A percentile compares a stretch with the other conserved stretches of the same genome.
Evolutionary conservation across 495 filamentous ascomycete genomes (phyloP).

Genomic region (Hyaloscypha hepaticicola): DNA sequence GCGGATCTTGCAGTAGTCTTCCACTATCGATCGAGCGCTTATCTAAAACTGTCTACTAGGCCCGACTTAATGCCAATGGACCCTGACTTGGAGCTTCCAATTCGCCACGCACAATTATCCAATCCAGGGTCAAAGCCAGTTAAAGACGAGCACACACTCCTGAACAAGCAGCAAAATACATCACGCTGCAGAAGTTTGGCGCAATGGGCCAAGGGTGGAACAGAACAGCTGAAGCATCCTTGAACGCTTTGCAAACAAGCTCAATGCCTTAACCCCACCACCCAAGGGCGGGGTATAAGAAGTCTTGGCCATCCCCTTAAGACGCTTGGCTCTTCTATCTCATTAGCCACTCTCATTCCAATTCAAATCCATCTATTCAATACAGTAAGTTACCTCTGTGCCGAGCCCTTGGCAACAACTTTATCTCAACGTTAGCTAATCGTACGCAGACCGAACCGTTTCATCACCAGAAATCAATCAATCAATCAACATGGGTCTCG

Average conservation of each 20-base stretch:
- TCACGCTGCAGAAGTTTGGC: slow-evolving; percentile 5
- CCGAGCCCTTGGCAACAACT: not conserved
- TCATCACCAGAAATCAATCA: slow-evolving; percentile 9
- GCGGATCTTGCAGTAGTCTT: not conserved
- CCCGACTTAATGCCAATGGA: not conserved
- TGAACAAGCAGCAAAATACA: slow-evolving; percentile 10
- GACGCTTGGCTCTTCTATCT: slow-evolving; percentile 15
- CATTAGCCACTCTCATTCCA: slow-evolving; percentile 9
- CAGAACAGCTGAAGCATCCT: not conserved
- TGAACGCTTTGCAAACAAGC: not conserved
- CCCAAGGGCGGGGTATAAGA: slow-evolving; percentile 12
- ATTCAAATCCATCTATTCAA: slow-evolving; percentile 5
- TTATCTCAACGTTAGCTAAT: not conserved
- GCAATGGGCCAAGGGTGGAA: slow-evolving; percentile 1
- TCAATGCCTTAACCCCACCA: slow-evolving; percentile 2
- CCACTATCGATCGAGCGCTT: not conserved
- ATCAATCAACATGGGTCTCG: slow-evolving; percentile 27
- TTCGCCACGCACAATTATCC: not conserved
- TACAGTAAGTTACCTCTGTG: slow-evolving; percentile 1
- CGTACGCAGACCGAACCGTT: not conserved
- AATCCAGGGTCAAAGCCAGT: not conserved
- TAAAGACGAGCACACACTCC: not conserved
- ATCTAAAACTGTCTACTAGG: not conserved
- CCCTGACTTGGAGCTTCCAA: slow-evolving; percentile 4
- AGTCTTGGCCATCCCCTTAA: not conserved